Evolutionary conservation across 2,329 filamentous ascomycete genomes (phyloP), one percentile per base, ranked within the genome.

Genomic region (Colletotrichum brevisporum): DNA sequence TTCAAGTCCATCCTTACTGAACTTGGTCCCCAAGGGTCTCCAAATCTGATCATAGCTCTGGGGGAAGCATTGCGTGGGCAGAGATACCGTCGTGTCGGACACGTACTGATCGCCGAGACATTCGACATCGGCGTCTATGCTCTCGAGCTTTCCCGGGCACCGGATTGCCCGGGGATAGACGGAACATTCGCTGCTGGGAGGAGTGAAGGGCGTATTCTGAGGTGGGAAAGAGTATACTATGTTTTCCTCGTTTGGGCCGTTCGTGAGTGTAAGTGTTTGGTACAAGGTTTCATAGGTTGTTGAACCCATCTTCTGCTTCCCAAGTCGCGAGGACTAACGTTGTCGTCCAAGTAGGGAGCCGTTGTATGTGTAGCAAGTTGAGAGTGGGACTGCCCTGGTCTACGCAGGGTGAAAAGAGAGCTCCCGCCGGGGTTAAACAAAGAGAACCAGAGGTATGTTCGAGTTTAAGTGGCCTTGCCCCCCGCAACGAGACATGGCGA

Each of bases 211-310:
- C 0, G 58, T 61, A 1, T 21, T 61, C 3, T 61, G 58, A 9
- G 58, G 58, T 0, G 57, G 18, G 8, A 61, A 2, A 3, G 36
- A 15, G 31, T 41, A 55, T 21, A 16, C 36, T 55, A 41, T 26
- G 53, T 31, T 15, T n/a, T 10, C 15, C 47, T 62, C 48, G 18
- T n/a, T n/a, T 43, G 47, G 9, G 21, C 47, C 57, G 6, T 18
- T 47, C 1, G 57, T 60, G 31, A 26, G 57, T 4, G 45, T 48
- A 6, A 63, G 41, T n/a, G 61, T 63, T 43, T 41, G 39, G 13
- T 57, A 15, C 61, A 63, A 39, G 15, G 61, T 52, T 21, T 51
- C 43, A 12, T 63, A 51, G 16, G 53, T 58, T 39, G 54, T 58
- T 21, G 62, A 60, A 26, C 16, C 31, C 57, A 60, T 60, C 6